A percentile compares a stretch with the other conserved stretches of the same genome.
Conservation (phyloP, 2,329 filamentous ascomycete species). For the Penicillium oxalicum region DNA sequence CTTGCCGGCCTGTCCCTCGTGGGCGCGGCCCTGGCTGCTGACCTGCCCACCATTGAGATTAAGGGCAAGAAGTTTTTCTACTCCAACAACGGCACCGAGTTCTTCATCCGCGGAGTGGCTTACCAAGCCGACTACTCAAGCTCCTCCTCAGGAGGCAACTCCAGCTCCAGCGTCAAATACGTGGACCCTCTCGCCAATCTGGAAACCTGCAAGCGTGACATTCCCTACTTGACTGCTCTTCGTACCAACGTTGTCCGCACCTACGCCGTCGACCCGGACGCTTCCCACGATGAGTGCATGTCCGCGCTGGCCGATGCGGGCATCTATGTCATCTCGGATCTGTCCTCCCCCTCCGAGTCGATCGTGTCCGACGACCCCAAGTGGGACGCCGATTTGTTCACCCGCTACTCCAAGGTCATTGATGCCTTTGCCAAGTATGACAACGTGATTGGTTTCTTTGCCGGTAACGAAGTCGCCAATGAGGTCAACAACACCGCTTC, state of each 20-base stretch:
- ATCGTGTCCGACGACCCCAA: conserved; percentile 74
- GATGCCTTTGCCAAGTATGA: conserved; percentile 75
- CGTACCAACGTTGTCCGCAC: conserved; percentile 91
- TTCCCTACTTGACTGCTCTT: conserved; percentile 71
- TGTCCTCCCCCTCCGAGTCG: conserved; percentile 72
- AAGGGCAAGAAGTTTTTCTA: conserved; percentile 90
- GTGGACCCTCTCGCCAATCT: conserved; percentile 75
- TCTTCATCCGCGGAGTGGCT: conserved; percentile 83
- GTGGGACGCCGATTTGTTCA: conserved; percentile 74
- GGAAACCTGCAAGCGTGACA: conserved; percentile 70
- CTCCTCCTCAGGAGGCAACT: conserved; percentile 42
- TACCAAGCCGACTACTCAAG: conserved; percentile 70
- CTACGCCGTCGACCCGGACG: conserved; percentile 79
- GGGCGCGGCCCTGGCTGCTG: conserved; percentile 42
- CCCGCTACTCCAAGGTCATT: conserved; percentile 76
- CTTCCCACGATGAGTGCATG: conserved; percentile 82
- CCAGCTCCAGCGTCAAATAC: conserved; percentile 49
- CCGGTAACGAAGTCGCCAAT: conserved; percentile 96
- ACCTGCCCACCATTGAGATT: conserved; percentile 51
- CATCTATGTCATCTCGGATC: conserved; percentile 92
- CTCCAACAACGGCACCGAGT: conserved; percentile 70
- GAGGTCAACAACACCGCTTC: conserved; percentile 79
- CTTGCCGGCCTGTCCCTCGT: conserved; percentile 50
- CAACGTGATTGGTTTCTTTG: conserved; percentile 96
- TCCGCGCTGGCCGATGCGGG: conserved; percentile 70